Evolutionary conservation across 2,329 filamentous ascomycete species (phyloP).

Genomic region (Pseudocercospora pini-densiflorae): DNA sequence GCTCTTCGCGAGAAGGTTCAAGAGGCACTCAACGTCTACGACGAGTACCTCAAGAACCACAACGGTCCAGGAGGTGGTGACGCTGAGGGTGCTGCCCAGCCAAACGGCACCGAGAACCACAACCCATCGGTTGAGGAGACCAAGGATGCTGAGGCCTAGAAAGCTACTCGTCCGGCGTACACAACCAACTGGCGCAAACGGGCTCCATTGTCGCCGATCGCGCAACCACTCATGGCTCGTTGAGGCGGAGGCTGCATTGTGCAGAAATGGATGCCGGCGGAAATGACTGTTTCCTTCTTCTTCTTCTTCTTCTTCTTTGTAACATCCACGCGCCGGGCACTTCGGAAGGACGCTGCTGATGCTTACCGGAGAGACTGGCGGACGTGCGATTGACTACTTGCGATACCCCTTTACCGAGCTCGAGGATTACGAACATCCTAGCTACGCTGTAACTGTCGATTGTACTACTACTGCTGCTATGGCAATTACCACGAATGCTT

Average conservation of each 20-base stretch:
- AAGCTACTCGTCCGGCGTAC: conserved; percentile 24
- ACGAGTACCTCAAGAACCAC: conserved; percentile 97
- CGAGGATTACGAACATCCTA: conserved; percentile 15
- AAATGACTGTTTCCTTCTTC: conserved; percentile 15
- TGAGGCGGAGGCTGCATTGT: conserved; percentile 21
- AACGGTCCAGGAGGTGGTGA: conserved; percentile 45
- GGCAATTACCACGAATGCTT: not conserved
- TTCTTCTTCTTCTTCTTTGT: conserved; percentile 22
- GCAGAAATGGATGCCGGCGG: not conserved
- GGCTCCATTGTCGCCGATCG: conserved; percentile 18
- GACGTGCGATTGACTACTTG: conserved; percentile 23
- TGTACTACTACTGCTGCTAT: conserved; percentile 18
- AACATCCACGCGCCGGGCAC: conserved; percentile 12
- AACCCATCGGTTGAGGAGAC: conserved; percentile 40
- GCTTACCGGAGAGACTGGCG: conserved; percentile 16
- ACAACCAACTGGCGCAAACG: conserved; percentile 23
- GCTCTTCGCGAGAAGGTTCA: conserved; percentile 95
- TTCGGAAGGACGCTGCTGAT: conserved; percentile 6
- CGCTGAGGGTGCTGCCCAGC: conserved; percentile 29
- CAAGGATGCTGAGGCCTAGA: conserved; percentile 39
- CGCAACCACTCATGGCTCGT: conserved; percentile 23
- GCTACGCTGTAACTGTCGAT: conserved; percentile 13
- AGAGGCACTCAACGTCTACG: conserved; percentile 94
- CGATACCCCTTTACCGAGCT: conserved; percentile 33
- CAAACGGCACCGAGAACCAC: conserved; percentile 42